Conservation (phyloP, 208 protist genomes). For the Phytomonas francai region DNA sequence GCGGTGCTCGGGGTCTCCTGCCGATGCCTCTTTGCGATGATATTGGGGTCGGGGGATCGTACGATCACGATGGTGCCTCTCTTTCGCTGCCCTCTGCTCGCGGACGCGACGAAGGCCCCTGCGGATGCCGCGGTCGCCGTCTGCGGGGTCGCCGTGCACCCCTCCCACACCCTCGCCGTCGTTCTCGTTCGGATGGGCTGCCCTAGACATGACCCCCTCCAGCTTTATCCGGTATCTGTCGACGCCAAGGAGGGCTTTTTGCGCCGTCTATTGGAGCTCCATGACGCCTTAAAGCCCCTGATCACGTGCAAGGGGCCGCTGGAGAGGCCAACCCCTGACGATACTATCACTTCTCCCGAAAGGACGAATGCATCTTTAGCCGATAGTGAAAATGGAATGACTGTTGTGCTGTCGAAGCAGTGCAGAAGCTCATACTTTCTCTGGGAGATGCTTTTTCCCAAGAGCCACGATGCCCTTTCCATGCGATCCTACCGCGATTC, state of each 20-base stretch:
- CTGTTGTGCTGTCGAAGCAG: not conserved
- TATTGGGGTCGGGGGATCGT: constrained; percentile 4
- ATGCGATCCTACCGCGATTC: not conserved
- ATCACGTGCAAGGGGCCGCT: no score
- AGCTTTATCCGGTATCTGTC: constrained; percentile 30
- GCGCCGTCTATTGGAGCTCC: constrained; percentile 14
- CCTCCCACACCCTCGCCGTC: constrained; percentile 38
- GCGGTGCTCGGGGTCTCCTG: constrained; percentile 36
- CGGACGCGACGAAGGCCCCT: constrained; percentile 19
- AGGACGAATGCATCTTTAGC: no score
- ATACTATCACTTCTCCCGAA: no score
- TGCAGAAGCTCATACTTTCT: not conserved
- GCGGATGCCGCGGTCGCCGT: constrained; percentile 21
- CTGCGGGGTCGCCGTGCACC: constrained; percentile 50
- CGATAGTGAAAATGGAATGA: not conserved
- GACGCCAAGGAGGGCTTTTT: constrained; percentile 13
- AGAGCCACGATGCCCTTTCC: not conserved
- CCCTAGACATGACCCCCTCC: constrained; percentile 20
- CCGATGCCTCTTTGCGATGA: constrained; percentile 35
- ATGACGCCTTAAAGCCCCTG: no score
- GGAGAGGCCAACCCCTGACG: no score
- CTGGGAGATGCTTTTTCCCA: not conserved
- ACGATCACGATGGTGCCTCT: constrained; percentile 22
- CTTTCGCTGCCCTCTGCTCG: constrained; percentile 37
- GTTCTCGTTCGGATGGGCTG: constrained; percentile 30